Evolutionary conservation across 2,329 filamentous ascomycete species (phyloP).

Genomic region (Immersiporthe knoxdaviesiana): DNA sequence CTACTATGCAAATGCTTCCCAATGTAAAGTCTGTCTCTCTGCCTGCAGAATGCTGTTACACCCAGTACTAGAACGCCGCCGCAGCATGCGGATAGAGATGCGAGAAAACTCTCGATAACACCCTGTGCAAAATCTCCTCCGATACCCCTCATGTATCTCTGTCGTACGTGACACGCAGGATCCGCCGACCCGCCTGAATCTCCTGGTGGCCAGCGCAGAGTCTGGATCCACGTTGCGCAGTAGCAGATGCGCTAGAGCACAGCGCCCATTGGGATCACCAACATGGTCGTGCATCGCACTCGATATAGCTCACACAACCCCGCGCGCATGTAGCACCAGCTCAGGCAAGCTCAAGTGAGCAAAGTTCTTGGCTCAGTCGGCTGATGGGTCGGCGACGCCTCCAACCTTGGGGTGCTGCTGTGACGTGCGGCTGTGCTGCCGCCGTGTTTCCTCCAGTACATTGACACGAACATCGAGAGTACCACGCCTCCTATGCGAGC

Average conservation of each 20-base stretch:
- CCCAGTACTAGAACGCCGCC: slow-evolving; percentile 22
- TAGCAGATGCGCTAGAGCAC: neutral
- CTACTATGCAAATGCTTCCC: slow-evolving; percentile 2
- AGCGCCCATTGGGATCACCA: neutral
- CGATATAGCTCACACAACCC: neutral
- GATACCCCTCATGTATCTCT: neutral
- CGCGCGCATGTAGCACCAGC: neutral
- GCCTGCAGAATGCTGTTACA: slow-evolving; percentile 7
- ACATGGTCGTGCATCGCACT: slow-evolving; percentile 7
- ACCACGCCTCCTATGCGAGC: slow-evolving; percentile 14
- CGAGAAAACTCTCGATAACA: neutral
- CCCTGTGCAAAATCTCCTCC: neutral
- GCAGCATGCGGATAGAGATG: neutral
- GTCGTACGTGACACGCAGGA: neutral
- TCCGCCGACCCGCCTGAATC: neutral
- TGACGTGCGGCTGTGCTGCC: neutral
- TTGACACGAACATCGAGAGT: neutral
- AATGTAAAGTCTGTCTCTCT: neutral
- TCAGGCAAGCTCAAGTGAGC: neutral
- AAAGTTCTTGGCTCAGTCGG: neutral
- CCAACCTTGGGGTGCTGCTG: neutral
- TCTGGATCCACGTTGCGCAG: neutral
- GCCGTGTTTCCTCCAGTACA: neutral
- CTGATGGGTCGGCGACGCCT: slow-evolving; percentile 1
- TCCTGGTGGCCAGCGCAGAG: neutral